Evolutionary conservation across 2,329 filamentous ascomycete genomes (phyloP), one percentile per base, ranked within the genome.

Genomic region (Sclerotinia trifoliorum): DNA sequence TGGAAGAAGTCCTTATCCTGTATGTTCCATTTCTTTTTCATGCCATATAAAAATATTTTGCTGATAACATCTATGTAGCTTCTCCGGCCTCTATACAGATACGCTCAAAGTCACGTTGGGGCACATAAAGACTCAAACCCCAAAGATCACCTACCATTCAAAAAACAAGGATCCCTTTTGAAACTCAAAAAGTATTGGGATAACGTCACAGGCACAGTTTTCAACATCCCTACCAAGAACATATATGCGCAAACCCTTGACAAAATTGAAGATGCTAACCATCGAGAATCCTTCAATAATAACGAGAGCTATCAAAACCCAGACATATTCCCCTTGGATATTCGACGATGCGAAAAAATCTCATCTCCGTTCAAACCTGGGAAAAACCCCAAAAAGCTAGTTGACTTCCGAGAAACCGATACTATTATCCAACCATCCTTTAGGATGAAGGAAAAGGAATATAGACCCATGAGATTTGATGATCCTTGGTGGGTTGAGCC

Each of bases 401-500:
- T 10, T 10, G 60, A 58, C 8, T 21, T 21, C 1, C 39, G 35
- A 24, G 60, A n/a, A 1, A 21, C 21, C 2, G 66, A 68, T 5
- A 29, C 21, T 6, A 58, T 68, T 8, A 56, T 68, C 51, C n/a
- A 57, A n/a, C 60, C 51, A n/a, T 51, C 52, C 2, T 57, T 57
- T 21, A 64, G 42, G 4, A 65, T n/a, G 57, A 60, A 66, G 2
- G 26, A 58, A 13, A 68, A 58, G 13, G 7, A 55, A 35, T 62
- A 68, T 21, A 48, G 68, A 42, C 32, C 55, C 8, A 69, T 74
- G 67, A 26, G 66, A 1, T 2, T 57, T 5, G 44, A 69, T 39
- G 75, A 76, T 68, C 74, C 74, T 5, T 76, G 74, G 73, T 75
- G 66, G 57, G 64, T 75, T 1, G 74, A 72, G 1, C 13, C 55